Percentiles rank a stretch among this genome's conserved stretches.
phyloP scores from a whole-genome alignment of 768 basidiomycete genomes.

The Psilocybe subaeruginosa region DNA sequence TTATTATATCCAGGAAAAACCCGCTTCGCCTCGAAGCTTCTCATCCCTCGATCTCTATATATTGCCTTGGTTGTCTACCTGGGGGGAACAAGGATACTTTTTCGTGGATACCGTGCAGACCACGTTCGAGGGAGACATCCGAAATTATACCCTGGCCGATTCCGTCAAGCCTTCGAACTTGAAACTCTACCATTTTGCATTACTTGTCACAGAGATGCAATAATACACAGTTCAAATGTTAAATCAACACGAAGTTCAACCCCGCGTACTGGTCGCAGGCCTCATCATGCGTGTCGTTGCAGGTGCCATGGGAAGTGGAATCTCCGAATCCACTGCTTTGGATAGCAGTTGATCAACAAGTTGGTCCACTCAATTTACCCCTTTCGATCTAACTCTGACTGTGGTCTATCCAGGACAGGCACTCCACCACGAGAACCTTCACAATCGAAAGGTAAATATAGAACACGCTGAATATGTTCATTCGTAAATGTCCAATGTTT shows the following conservation, averaged over 20 bases:
- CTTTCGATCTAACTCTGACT: neutral
- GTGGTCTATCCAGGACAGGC: too few species aligned
- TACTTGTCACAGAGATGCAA: neutral
- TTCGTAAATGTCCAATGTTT: too few species aligned
- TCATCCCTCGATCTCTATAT: neutral
- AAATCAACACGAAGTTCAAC: neutral
- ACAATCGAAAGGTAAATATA: too few species aligned
- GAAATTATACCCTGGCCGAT: neutral
- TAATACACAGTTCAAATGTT: neutral
- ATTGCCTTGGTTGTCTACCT: neutral
- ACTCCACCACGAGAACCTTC: too few species aligned
- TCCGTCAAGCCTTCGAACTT: neutral
- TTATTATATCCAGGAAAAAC: too few species aligned
- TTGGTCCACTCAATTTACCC: neutral
- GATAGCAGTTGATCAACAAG: neutral
- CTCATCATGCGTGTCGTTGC: neutral
- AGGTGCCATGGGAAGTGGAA: neutral
- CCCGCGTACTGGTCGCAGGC: neutral
- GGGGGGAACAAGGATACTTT: neutral
- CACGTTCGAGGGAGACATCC: neutral
- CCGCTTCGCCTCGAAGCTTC: neutral
- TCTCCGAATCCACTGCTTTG: neutral
- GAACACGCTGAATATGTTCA: too few species aligned
- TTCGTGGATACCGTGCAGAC: neutral
- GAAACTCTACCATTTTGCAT: neutral